Base-by-base conservation (phyloP, 768 basidiomycete species). In the Udeniomyces megalosporus region DNA sequence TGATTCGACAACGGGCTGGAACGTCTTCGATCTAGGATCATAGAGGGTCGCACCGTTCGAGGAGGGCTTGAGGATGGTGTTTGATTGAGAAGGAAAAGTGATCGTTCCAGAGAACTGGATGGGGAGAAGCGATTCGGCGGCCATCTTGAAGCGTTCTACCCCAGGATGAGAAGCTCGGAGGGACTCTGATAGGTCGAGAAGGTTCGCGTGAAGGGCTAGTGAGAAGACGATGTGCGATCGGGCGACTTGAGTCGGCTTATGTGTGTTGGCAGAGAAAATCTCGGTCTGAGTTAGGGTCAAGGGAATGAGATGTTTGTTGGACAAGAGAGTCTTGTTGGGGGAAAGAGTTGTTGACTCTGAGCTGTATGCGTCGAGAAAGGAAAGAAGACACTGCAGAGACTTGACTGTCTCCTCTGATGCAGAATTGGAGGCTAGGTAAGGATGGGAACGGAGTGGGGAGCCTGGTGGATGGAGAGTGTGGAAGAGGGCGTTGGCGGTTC, bases 401-500 rank as follows among this genome's bases (percentile, higher is more conserved):
- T 38, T 42, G 54, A 22, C 35, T 22, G 34, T 38, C 22, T 26
- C 17, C 17, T 20, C 20, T 22, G 17, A 42, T 42, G 54, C 8
- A 14, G 2, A 1, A 15, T 17, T 2, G 35, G 10, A n/a, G 10
- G 10, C 3, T 34, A 44, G 7, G 46, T 17, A 15, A 17, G 54
- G 24, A 45, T 38, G 49, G 26, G n/a, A 15, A 17, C 67, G 66
- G 10, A 69, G 68, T 24, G 65, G 61, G 10, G 67, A 56, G 32
- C 22, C 50, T 0, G 81, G 79, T 0, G 82, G 82, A 72, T 85
- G 92, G 31, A 90, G 74, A 7, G 86, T 83, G 6, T 81, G 78
- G 73, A 85, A 91, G 35, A 95, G 77, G 0, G 93, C 93, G 71
- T 97, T 96, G 47, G 90, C 91, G n/a, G 90, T 93, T 28, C 90